These are phyloP conservation scores for Trichophyton simii DNA, from an alignment of 2,329 filamentous ascomycete species.

Conservation along the genomic window DNA sequence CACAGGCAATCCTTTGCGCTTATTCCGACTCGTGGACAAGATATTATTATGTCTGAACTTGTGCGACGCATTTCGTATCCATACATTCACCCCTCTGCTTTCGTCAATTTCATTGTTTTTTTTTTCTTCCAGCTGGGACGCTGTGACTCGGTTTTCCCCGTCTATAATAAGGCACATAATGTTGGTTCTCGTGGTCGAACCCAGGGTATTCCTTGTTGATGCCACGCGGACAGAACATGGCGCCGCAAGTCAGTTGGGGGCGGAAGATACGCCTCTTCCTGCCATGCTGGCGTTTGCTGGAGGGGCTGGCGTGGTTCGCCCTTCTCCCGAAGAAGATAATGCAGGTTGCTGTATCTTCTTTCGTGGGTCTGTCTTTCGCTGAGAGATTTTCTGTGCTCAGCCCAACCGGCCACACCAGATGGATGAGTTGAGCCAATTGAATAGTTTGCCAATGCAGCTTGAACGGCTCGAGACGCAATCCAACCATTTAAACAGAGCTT, in stretches of 20 bases:
- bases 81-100: background rate
- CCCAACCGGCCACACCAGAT: background rate
- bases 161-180: constrained; percentile 5
- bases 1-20: background rate
- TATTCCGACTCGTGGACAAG: background rate
- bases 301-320: background rate
- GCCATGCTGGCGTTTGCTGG: background rate
- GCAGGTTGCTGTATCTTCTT: background rate
- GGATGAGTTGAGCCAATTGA: background rate
- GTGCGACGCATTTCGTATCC: background rate
- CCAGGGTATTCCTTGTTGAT: constrained; percentile 5
- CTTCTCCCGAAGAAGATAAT: background rate
- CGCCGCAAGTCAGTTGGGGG: background rate
- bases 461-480: background rate
- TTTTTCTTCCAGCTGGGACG: background rate
- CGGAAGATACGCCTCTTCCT: background rate
- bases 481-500: background rate
- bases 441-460: background rate
- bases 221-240: background rate
- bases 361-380: background rate
- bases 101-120: background rate
- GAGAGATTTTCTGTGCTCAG: background rate
- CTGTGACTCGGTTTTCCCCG: background rate
- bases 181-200: background rate
- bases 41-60: background rate